Evolutionary conservation across 2,329 filamentous ascomycete genomes (phyloP), one percentile per base, ranked within the genome.

Genomic region (Domatiomyces globalis): DNA sequence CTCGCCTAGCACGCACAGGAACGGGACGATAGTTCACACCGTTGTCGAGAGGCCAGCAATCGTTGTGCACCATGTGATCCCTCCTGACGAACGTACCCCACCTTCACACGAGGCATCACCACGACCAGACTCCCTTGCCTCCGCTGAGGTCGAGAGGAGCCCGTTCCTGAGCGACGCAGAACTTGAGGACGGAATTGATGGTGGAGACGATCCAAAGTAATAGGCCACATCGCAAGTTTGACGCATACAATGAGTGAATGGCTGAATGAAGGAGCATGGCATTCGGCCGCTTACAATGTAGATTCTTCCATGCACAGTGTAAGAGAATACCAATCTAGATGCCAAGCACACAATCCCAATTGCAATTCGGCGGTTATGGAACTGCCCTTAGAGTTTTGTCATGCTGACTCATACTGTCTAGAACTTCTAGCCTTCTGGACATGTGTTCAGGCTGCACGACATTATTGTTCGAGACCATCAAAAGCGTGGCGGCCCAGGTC

Each of bases 141-240:
- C 51, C 22, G 51, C 56, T 22, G 56, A 52, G 22, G n/a, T 59
- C 25, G 58, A 60, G 45, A 54, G 53, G 33, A 60, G 57, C 48
- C 60, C 60, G 12, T 61, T 61, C 43, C 43, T 61, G 42, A 60
- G 56, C 8, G 58, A 61, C 43, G 57, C 59, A 33, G 59, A 60
- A 43, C 29, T 50, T 15, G 54, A 56, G 43, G 22, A 39, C 22
- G 36, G 25, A 19, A 19, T 10, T 45, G 22, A 39, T 12, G 22
- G 49, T 17, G 20, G 20, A 25, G 46, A 27, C 29, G 8, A 15
- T 39, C 9, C 10, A 15, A 39, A 39, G 15, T 39, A 10, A 39
- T 7, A 33, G 9, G 29, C 29, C 29, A 33, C 29, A 10, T 15
- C 15, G 10, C 4, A 4, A 39, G 33, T 15, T 15, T 39, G 10